Percentiles rank a stretch among this genome's conserved stretches.
phyloP scores from a whole-genome alignment of 768 basidiomycete genomes.

The Solioccasus polychromus region DNA sequence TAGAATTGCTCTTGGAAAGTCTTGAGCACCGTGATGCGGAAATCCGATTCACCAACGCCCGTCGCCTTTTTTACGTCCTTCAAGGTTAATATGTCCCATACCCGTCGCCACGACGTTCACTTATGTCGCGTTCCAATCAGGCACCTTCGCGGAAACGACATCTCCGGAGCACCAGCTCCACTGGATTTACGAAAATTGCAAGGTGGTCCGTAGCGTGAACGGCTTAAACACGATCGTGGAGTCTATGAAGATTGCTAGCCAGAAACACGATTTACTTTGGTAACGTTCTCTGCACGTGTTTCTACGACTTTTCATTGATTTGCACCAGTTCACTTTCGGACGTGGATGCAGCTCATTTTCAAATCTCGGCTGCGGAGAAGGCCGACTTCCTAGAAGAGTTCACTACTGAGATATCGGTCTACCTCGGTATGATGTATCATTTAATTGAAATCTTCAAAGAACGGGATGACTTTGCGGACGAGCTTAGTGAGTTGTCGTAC shows the following conservation, averaged over 20 bases:
- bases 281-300: conserved; percentile 26
- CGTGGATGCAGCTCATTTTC: conserved; percentile 66
- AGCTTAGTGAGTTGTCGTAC: conserved; percentile 72
- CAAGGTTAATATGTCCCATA: conserved; percentile 58
- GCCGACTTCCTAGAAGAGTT: conserved; percentile 85
- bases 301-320: conserved; percentile 1
- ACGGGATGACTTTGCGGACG: conserved; percentile 93
- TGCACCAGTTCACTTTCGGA: conserved; percentile 68
- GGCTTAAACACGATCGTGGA: conserved; percentile 81
- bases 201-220: conserved; percentile 77
- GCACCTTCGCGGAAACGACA: conserved; percentile 86
- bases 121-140: conserved; percentile 37
- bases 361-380: conserved; percentile 67
- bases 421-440: conserved; percentile 93
- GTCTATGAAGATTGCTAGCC: conserved; percentile 85
- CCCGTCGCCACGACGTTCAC: background rate
- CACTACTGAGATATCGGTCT: conserved; percentile 88
- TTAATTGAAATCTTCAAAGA: conserved; percentile 91
- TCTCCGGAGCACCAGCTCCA: conserved; percentile 94
- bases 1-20: conserved; percentile 80
- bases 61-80: conserved; percentile 83
- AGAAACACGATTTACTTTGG: conserved; percentile 85
- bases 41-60: conserved; percentile 82
- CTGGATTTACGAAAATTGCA: conserved; percentile 94
- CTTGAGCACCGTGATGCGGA: conserved; percentile 85